Evolutionary conservation across 139 green algal genomes (phyloP), one percentile per base, ranked within the genome.

Genomic region (Coelastrella sp.): DNA sequence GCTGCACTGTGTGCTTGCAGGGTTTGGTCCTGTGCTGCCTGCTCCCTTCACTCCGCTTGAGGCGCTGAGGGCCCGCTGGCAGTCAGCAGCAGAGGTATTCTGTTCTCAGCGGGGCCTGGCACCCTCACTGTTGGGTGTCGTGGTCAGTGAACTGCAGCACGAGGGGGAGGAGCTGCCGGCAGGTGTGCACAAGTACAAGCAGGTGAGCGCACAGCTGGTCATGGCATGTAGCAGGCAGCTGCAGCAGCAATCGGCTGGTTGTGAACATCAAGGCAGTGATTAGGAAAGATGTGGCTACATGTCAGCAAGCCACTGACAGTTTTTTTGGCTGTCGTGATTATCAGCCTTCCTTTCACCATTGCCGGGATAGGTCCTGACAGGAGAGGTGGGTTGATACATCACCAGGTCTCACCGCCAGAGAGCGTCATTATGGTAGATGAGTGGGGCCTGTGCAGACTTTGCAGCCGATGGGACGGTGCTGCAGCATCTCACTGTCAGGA

Each of bases 141-240:
- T 88, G 68, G 84, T 88, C 19, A 88, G 68, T 25, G 84, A 88
- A 68, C 35, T 88, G 49, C 58, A 80, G 49, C 27, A 80, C 10
- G 58, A 72, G 8, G 80, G 9, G 0, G 63, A 57, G 24, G 68
- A 88, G 68, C 25, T 88, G 84, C 84, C 84, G 6, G 10, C 84
- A 59, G 84, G 84, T 25, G 84, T 88, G 68, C 84, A 88, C 68
- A 80, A 88, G 68, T 81, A 57, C 84, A 88, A 81, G 49, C 84
- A 88, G 84, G 84, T 88, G 82, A 12, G 82, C 22, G 76, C 7
- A 60, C 10, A 76, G 19, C 68, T 27, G 17, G 0, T 17, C 68
- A 11, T 27, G 8, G 68, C 68, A 76, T 22, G 63, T 14, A 70
- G 63, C 12, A 14, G 12, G 6, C 12, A 22, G 63, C 1, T 70